Evolutionary conservation across 108 stramenopile genomes (phyloP), one percentile per base, ranked within the genome.

Genomic region (Nitzschia sp.): DNA sequence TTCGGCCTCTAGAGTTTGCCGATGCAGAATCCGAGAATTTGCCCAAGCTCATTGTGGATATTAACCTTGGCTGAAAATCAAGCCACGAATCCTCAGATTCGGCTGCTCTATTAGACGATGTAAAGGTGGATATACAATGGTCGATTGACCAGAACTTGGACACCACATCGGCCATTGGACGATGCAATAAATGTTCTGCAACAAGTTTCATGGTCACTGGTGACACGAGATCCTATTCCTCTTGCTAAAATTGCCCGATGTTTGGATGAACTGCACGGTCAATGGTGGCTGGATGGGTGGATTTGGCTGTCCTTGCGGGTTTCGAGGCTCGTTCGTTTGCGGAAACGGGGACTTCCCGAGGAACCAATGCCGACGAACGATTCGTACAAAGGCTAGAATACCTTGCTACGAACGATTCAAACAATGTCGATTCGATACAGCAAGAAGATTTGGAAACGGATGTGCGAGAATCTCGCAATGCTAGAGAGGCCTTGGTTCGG

Each of bases 201-300:
- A 13, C 48, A 24, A 54, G 60, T 11, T 46, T n/a, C n/a, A n/a
- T 36, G 2, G 33, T 64, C 18, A 46, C 19, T 6, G n/a, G 38
- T 26, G 70, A 42, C 34, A 35, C 32, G 28, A 57, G 15, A 72
- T 5, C 54, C 15, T 55, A 29, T 59, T 64, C 56, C 74, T 46
- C 24, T 80, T 42, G 68, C 71, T 63, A 54, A 82, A 64, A 32
- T 77, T 64, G 87, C 85, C 36, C 28, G 65, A 21, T 30, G 66
- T 25, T 82, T 89, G 79, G 81, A 84, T 59, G 27, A 55, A 18
- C 62, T 84, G 0, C 86, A 89, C 72, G 76, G 83, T 92, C 34
- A 95, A 93, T 66, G 95, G 95, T 19, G 95, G 95, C 2, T 95
- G 92, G 92, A 28, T 88, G 19, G 87, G 77, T 85, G 4, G 91